phyloP scores from a whole-genome alignment of 1,284 basidiomycete species.

The Mycena sp. region DNA sequence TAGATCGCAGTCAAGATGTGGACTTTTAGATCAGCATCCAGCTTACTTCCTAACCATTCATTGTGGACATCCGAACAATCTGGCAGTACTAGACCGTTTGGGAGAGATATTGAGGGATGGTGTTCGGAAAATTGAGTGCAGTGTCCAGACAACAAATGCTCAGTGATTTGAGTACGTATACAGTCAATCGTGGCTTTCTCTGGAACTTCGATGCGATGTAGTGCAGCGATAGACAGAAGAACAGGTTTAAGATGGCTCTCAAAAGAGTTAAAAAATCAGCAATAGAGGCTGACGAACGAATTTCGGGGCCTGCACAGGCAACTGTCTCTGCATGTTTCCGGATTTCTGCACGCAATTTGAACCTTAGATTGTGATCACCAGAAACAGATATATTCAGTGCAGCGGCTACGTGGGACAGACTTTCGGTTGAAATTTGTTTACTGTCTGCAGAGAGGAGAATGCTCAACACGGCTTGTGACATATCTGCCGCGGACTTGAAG shows the following conservation, averaged over 20 bases:
- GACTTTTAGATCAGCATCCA: too few species aligned
- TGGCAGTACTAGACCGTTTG: too few species aligned
- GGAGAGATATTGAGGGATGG: too few species aligned
- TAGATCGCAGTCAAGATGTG: too few species aligned
- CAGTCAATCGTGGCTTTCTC: neutral
- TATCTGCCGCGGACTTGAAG: too few species aligned
- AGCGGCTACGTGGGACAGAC: constrained; percentile 4
- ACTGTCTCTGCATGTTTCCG: neutral
- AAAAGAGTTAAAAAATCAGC: constrained; percentile 17
- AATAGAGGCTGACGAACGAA: neutral
- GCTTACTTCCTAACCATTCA: too few species aligned
- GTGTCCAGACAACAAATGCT: too few species aligned
- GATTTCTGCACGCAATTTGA: constrained; percentile 2
- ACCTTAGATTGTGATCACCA: constrained; percentile 3
- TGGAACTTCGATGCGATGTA: constrained; percentile 7
- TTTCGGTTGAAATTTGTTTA: constrained; percentile 7
- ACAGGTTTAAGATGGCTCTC: constrained; percentile 14
- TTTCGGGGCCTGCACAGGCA: neutral
- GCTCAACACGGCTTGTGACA: neutral
- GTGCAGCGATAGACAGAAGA: constrained; percentile 14
- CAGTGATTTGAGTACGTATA: neutral
- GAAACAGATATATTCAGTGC: constrained; percentile 8
- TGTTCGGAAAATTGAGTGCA: too few species aligned
- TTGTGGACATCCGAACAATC: too few species aligned
- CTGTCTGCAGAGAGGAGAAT: neutral